phyloP scores from a whole-genome alignment of 1,284 basidiomycete genomes.

The Mycena sp. region DNA sequence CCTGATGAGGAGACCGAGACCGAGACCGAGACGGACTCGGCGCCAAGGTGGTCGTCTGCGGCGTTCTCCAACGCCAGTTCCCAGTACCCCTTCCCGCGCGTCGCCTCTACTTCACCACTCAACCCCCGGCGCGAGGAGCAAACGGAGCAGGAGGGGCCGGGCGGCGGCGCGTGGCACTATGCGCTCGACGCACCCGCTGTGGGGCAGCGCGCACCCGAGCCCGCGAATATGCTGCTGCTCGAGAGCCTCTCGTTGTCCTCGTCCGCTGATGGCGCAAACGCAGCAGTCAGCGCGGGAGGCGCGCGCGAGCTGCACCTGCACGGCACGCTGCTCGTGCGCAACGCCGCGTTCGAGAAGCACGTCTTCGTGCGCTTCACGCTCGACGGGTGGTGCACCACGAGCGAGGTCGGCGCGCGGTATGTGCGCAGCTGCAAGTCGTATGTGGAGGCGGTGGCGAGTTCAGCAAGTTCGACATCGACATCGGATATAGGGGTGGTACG shows the following conservation, averaged over 20 bases:
- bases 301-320: slow-evolving; percentile 47
- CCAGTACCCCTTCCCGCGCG: slow-evolving; percentile 9
- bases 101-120: slow-evolving; percentile 37
- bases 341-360: slow-evolving; percentile 88
- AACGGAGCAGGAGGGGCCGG: not conserved
- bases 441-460: too few relatives aligned
- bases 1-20: slow-evolving; percentile 83
- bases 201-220: not conserved
- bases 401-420: slow-evolving; percentile 81
- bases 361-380: slow-evolving; percentile 91
- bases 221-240: slow-evolving; percentile 22
- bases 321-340: slow-evolving; percentile 85
- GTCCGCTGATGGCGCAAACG: too few relatives aligned
- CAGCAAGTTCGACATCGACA: too few relatives aligned
- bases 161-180: slow-evolving; percentile 18
- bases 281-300: too few relatives aligned
- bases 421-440: slow-evolving; percentile 44
- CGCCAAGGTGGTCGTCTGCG: not conserved
- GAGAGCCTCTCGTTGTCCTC: slow-evolving; percentile 43
- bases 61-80: too few relatives aligned
- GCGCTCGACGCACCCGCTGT: slow-evolving; percentile 15
- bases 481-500: too few relatives aligned
- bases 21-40: slow-evolving; percentile 56
- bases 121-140: not conserved
- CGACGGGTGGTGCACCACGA: slow-evolving; percentile 94